Evolutionary conservation across 1,284 basidiomycete genomes (phyloP).

Genomic region (Phellinidium pouzarii): DNA sequence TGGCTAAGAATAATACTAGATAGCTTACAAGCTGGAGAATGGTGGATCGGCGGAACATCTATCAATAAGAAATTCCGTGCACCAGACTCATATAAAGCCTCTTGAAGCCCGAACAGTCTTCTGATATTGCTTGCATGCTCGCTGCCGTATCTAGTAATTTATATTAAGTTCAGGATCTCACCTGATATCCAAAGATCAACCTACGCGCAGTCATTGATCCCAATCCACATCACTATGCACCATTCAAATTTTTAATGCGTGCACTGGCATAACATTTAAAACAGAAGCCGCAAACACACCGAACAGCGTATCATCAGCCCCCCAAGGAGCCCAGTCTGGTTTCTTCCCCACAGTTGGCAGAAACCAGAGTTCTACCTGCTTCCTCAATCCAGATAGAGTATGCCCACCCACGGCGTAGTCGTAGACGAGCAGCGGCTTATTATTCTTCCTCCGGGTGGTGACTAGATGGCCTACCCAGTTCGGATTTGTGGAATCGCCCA

Average conservation of each 20-base stretch:
- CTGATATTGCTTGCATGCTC: constrained; percentile 23
- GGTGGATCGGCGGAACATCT: constrained; percentile 53
- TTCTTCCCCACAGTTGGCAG: constrained; percentile 31
- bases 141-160: constrained; percentile 11
- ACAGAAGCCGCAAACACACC: constrained; percentile 28
- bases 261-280: not conserved
- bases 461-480: constrained; percentile 51
- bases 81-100: constrained; percentile 40
- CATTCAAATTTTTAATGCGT: too few species aligned
- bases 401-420: constrained; percentile 46
- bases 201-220: constrained; percentile 58
- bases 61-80: constrained; percentile 61
- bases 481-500: constrained; percentile 23
- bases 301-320: constrained; percentile 38
- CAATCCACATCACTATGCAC: constrained; percentile 54
- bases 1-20: not conserved
- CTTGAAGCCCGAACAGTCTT: constrained; percentile 38
- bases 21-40: constrained; percentile 37
- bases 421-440: constrained; percentile 39
- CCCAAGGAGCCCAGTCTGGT: constrained; percentile 38
- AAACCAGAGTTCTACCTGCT: constrained; percentile 36
- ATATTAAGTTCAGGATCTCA: not conserved
- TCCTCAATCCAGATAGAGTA: constrained; percentile 32
- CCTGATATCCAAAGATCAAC: constrained; percentile 19
- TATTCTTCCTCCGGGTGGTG: constrained; percentile 25